These are phyloP conservation scores for Penicillium fimorum DNA, from an alignment of 495 filamentous ascomycete species.

Conservation along the genomic window DNA sequence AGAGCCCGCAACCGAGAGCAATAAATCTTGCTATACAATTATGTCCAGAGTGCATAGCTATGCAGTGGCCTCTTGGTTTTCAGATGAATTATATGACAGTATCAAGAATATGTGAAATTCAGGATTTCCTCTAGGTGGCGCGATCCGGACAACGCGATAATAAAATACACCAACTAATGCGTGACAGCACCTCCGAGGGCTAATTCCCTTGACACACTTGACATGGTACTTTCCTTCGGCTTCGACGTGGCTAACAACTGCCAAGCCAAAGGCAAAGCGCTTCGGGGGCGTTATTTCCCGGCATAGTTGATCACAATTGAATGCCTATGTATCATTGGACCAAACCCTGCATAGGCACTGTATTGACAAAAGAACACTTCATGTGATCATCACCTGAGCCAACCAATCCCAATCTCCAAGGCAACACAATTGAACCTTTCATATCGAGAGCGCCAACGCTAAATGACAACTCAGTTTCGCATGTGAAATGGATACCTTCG, in stretches of 20 bases:
- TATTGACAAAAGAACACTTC: background rate
- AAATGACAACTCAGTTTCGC: background rate
- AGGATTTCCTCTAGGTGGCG: background rate
- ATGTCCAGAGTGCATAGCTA: background rate
- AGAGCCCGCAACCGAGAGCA: background rate
- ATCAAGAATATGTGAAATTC: background rate
- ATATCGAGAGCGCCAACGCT: background rate
- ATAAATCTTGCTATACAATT: background rate
- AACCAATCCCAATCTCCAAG: background rate
- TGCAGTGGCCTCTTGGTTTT: background rate
- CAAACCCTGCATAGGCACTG: background rate
- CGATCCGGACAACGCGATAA: background rate
- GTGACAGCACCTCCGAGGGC: background rate
- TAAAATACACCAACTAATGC: background rate
- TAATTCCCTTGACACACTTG: constrained; percentile 1
- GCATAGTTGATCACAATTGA: background rate
- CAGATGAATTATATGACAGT: background rate
- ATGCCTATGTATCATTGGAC: background rate
- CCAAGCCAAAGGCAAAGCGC: constrained; percentile 9
- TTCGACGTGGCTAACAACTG: background rate
- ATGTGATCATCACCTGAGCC: background rate
- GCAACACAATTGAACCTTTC: constrained; percentile 1
- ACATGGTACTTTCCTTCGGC: background rate
- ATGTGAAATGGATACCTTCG: constrained; percentile 4
- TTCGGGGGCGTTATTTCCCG: background rate